phyloP scores from a whole-genome alignment of 2,329 filamentous ascomycete species.

The Microsporum ferrugineum region DNA sequence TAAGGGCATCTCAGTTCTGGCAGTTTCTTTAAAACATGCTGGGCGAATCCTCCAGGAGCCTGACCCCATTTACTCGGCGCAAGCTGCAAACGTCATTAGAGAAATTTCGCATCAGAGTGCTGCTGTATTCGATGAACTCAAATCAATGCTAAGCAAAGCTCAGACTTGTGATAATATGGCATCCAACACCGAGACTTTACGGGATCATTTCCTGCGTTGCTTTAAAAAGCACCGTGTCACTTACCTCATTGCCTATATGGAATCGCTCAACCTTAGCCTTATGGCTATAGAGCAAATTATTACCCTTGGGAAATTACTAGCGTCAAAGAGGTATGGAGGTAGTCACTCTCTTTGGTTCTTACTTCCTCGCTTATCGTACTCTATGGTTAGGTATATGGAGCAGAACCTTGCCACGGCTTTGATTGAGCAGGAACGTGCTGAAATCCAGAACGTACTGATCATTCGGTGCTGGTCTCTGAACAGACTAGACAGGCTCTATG shows the following conservation, averaged over 20 bases:
- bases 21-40: slow-evolving; percentile 30
- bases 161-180: slow-evolving; percentile 20
- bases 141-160: slow-evolving; percentile 31
- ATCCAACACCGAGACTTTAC: slow-evolving; percentile 20
- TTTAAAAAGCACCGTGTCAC: slow-evolving; percentile 34
- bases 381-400: not conserved
- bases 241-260: slow-evolving; percentile 33
- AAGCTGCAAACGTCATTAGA: slow-evolving; percentile 26
- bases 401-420: not conserved
- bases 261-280: slow-evolving; percentile 32
- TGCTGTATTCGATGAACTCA: slow-evolving; percentile 32
- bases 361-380: not conserved
- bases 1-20: slow-evolving; percentile 32
- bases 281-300: slow-evolving; percentile 30
- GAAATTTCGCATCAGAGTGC: slow-evolving; percentile 32
- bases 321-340: slow-evolving; percentile 17
- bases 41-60: slow-evolving; percentile 23
- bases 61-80: slow-evolving; percentile 23
- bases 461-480: slow-evolving; percentile 33
- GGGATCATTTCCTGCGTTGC: slow-evolving; percentile 31
- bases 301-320: slow-evolving; percentile 28
- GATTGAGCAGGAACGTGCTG: slow-evolving; percentile 29
- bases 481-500: slow-evolving; percentile 28
- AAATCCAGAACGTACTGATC: slow-evolving; percentile 35
- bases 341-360: not conserved